Base-by-base conservation (phyloP, 441 rosid genomes). In the Croton setiger region DNA sequence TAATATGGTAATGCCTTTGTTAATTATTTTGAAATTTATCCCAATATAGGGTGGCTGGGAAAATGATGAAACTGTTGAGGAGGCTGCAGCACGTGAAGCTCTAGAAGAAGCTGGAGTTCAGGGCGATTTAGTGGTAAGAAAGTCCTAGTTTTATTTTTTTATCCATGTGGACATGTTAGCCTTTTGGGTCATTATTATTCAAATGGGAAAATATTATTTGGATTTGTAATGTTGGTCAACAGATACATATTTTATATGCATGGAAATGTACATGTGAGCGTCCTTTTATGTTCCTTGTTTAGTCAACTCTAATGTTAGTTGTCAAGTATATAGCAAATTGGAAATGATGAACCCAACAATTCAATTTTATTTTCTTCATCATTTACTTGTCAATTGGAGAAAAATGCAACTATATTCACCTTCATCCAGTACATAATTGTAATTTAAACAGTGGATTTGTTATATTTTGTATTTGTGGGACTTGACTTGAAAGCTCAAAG, bases 81-180 rank as follows among this genome's bases (percentile, higher is more conserved):
- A 84, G 75, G 96, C 96, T 31, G 96, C 98, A 53, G 82, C 67
- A 17, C 79, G 95, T 68, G 96, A 92, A 84, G 96, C 95, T 12
- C 76, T 87, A 43, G 98, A 92, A 80, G 98, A 92, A 80, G 94
- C 98, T 75, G 96, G 96, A 60, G 93, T 90, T 54, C 82, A 84
- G 64, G 94, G 98, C 39, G 80, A 81, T 69, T 20, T 90, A 68
- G 74, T 81, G 95, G 93, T 88, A 76, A 80, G 61, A 70, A 68
- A 53, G 20, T 4, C 3, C 14, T 44, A 39, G 1, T 60, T 35
- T 59, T 45, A 17, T 27, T 45, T 18, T 39, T 39, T 23, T 61
- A 15, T 61, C 17, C 41, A n/a, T 23, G 17, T 11, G 64, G 9
- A 44, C 11, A 15, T 18, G 39, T 23, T 47, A 10, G 35, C 9